These are phyloP conservation scores for Cladochytrium tenue DNA, from an alignment of 371 early-diverging fungal species.

Conservation along the genomic window DNA sequence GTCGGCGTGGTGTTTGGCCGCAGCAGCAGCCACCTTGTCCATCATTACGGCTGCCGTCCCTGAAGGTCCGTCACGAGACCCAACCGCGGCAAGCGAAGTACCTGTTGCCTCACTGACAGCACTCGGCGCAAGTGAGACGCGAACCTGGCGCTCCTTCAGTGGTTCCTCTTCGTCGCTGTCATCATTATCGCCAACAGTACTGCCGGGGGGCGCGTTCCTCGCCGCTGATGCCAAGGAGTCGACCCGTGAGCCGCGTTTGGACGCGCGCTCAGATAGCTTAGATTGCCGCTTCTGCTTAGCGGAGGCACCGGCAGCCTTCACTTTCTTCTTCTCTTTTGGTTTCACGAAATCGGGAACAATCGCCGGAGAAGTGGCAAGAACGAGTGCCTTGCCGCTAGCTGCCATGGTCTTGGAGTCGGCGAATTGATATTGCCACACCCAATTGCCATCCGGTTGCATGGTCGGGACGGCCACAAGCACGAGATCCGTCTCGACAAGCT, in stretches of 20 bases:
- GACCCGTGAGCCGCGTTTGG: too few species aligned
- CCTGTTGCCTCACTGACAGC: neutral
- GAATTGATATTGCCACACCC: conserved; percentile 44
- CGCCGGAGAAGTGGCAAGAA: neutral
- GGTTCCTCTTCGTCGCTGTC: conserved; percentile 6
- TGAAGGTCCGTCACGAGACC: neutral
- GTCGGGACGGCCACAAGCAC: conserved; percentile 37
- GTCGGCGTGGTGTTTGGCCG: neutral
- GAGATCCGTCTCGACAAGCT: conserved; percentile 20
- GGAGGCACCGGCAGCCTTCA: neutral
- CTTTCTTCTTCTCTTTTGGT: neutral
- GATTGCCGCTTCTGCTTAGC: neutral
- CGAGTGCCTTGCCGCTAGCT: neutral
- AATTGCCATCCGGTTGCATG: conserved; percentile 35
- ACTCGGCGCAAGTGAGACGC: neutral
- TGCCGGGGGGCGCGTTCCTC: conserved; percentile 4
- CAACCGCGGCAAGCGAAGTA: too few species aligned
- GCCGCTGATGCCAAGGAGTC: neutral
- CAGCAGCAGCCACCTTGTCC: neutral
- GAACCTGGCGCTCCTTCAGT: neutral
- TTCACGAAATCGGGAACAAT: neutral
- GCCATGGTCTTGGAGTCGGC: neutral
- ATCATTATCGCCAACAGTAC: too few species aligned
- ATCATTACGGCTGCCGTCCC: neutral
- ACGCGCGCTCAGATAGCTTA: too few species aligned